Base-by-base conservation (phyloP, 2,329 filamentous ascomycete genomes). In the Xenoacremonium recifei region DNA sequence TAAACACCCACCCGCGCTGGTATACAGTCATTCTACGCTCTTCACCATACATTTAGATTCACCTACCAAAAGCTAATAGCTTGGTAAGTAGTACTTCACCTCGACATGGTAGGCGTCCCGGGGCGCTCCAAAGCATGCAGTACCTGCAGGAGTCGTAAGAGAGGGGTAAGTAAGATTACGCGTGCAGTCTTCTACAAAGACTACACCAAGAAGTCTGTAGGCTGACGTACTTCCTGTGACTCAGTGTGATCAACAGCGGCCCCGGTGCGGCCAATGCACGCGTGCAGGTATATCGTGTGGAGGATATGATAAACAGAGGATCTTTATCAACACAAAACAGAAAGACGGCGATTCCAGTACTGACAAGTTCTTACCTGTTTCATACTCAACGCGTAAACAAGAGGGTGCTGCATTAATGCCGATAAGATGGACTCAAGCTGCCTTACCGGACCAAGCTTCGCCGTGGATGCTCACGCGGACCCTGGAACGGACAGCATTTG, bases 91-190 rank as follows among this genome's bases (percentile, higher is more conserved):
- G 9, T 9, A 27, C 23, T 9, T 7, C 13, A 27, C 23, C 23
- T 27, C 9, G 27, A 17, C 16, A 47, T 51, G 46, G 43, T 47
- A 38, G 43, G 48, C 4, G 46, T 45, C 34, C 42, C 34, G 16
- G 40, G 42, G 17, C 31, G 48, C 6, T 44, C 40, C 4, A 42
- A 46, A 30, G 47, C 29, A 3, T 49, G 47, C 19, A 32, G 41
- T 11, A 47, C 47, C 19, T 49, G 41, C 20, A 37, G 40, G 13
- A 47, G 29, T 29, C 42, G 47, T 17, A 41, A 37, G 35, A 47
- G 42, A 16, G 47, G 44, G 6, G 47, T 49, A 29, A 41, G 44
- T 39, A 20, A n/a, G 6, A 34, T 13, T 13, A 27, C 23, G 23
- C 9, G 9, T 27, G 23, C 13, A 27, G 13, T 7, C 23, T 13